Percentiles rank a stretch among this genome's conserved stretches.
phyloP scores from a whole-genome alignment of 2,329 filamentous ascomycete genomes.

The Pseudocercospora macadamiae region DNA sequence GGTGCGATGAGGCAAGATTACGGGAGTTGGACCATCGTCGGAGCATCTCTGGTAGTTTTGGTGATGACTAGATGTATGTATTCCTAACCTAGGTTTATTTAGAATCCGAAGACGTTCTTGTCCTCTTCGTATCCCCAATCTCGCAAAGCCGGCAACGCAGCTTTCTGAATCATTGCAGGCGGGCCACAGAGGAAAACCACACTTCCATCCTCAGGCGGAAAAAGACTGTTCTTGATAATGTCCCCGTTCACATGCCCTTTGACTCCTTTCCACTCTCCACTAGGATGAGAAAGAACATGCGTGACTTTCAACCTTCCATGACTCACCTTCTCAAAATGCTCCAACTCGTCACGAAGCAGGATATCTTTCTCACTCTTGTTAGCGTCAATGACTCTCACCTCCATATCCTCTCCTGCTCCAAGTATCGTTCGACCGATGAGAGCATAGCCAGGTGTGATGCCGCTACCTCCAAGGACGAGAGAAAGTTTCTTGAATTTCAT shows the following conservation, averaged over 20 bases:
- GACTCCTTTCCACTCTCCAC: constrained; percentile 50
- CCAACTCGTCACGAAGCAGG: constrained; percentile 48
- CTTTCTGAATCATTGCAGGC: constrained; percentile 55
- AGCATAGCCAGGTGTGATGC: constrained; percentile 57
- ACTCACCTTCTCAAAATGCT: constrained; percentile 43
- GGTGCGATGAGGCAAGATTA: background rate
- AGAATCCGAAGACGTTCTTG: constrained; percentile 21
- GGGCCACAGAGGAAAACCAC: constrained; percentile 56
- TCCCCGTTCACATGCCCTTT: constrained; percentile 50
- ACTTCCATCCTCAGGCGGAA: constrained; percentile 46
- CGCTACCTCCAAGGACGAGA: constrained; percentile 55
- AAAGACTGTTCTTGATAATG: constrained; percentile 47
- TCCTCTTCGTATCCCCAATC: constrained; percentile 27
- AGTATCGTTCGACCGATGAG: constrained; percentile 50
- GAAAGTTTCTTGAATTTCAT: constrained; percentile 49
- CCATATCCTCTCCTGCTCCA: constrained; percentile 36
- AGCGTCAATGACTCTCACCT: constrained; percentile 51
- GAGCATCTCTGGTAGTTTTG: too few relatives aligned
- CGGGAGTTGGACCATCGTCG: too few relatives aligned
- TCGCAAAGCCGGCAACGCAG: constrained; percentile 53
- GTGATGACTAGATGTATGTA: too few relatives aligned
- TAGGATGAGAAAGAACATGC: constrained; percentile 53
- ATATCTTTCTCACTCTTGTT: constrained; percentile 55
- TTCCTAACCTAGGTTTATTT: too few relatives aligned
- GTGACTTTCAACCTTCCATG: constrained; percentile 47